Base-by-base conservation (phyloP, 2,329 filamentous ascomycete genomes). In the Colletotrichum melonis region DNA sequence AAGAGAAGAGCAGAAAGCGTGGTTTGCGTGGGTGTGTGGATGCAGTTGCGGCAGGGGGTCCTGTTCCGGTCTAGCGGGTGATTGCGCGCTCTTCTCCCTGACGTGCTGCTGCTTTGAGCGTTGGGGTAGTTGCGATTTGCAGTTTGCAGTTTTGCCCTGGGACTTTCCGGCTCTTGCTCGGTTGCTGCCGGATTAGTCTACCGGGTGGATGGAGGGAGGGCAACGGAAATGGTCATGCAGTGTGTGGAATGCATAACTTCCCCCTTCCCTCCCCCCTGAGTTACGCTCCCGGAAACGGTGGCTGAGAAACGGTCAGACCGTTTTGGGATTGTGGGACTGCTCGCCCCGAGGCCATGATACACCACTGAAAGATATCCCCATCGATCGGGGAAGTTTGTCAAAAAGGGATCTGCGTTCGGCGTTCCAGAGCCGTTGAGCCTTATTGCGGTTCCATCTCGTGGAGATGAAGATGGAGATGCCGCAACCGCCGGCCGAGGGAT, bases 81-180 rank as follows among this genome's bases (percentile, higher is more conserved):
- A 16, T 49, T 14, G 59, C 67, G 22, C 19, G 24, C 11, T 42
- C 46, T 7, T 19, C 32, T 49, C 16, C 38, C 12, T 52, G 11
- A 32, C 63, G 16, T 49, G 63, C 55, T 55, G 32, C 38, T 67
- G 24, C 49, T 71, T 35, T 19, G 38, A 35, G n/a, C 30, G 22
- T 46, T 49, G 11, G 42, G 42, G 42, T 9, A 3, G n/a, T 16
- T 19, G 5, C 5, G 32, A 35, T 35, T 35, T 35, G 11, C 14
- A 5, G 14, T 16, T 16, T 42, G 12, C 49, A n/a, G 52, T 22
- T 26, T 12, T 30, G 26, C 24, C 16, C 38, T 38, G 8, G 35
- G 11, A 8, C 22, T 60, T 42, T 35, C n/a, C 66, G 66, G 70
- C 70, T 72, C 42, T 64, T 64, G 59, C 30, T 73, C 70, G 70